A percentile compares a stretch with the other conserved stretches of the same genome.
These are phyloP conservation scores for Neurospora intermedia DNA, from an alignment of 495 filamentous ascomycete genomes.

Conservation along the genomic window DNA sequence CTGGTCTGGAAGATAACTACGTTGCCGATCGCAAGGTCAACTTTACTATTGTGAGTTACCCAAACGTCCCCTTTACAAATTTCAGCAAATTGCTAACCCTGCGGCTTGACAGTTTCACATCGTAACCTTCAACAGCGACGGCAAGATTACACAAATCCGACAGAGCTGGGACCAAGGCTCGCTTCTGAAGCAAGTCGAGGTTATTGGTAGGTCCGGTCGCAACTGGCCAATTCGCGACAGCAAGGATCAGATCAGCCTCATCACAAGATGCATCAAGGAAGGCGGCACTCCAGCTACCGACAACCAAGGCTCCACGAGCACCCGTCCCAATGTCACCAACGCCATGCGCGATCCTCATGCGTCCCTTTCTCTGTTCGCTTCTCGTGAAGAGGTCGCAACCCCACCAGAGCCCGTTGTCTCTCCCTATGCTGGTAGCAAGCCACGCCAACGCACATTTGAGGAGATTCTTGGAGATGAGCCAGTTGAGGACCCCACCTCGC, in stretches of 20 bases:
- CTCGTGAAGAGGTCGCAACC: slow-evolving; percentile 45
- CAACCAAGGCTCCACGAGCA: slow-evolving; percentile 20
- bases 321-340: slow-evolving; percentile 38
- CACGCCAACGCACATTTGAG: slow-evolving; percentile 41
- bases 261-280: slow-evolving; percentile 42
- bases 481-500: slow-evolving; percentile 31
- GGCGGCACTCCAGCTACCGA: slow-evolving; percentile 11
- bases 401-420: slow-evolving; percentile 37
- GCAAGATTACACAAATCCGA: slow-evolving; percentile 74
- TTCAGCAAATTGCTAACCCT: slow-evolving; percentile 18
- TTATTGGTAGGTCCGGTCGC: slow-evolving; percentile 78
- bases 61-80: slow-evolving; percentile 1
- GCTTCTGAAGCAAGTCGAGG: slow-evolving; percentile 82
- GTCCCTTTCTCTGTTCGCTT: slow-evolving; percentile 59
- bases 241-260: slow-evolving; percentile 69
- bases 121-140: slow-evolving; percentile 65
- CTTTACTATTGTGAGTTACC: slow-evolving; percentile 64
- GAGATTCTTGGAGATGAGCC: slow-evolving; percentile 39
- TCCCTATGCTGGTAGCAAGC: slow-evolving; percentile 37
- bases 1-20: slow-evolving; percentile 89
- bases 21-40: slow-evolving; percentile 70
- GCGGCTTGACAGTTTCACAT: slow-evolving; percentile 61
- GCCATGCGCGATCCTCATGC: slow-evolving; percentile 59
- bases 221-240: slow-evolving; percentile 93
- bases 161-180: slow-evolving; percentile 93